Evolutionary conservation across 1,139 yeast species (phyloP), one percentile per base, ranked within the genome.

Genomic region (Fermentozyma sake): DNA sequence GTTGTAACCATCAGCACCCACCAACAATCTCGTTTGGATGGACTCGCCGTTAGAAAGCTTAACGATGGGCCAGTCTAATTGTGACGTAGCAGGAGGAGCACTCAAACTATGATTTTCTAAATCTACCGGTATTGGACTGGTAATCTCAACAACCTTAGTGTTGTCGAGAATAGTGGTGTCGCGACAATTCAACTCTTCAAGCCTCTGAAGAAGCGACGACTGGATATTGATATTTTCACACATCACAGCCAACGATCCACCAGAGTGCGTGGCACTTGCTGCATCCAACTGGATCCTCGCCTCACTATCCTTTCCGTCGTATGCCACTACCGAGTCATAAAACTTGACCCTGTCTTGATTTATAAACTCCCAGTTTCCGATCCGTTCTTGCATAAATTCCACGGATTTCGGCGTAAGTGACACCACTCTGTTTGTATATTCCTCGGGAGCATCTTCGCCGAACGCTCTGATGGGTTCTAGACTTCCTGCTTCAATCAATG

Each of bases 1-100:
- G 54, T 89, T 86, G 51, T 79, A 86, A 1, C 99, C 99, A 52
- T 91, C 98, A 12, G 96, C 95, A 7, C 99, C 99, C 9, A 89
- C 76, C 19, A 91, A 64, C 14, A 91, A 63, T 34, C 96, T 65
- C 0, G 96, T 72, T 43, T 74, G 74, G 27, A 81, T 61, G 10
- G 50, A 42, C 10, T 72, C 70, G 2, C 96, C 96, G 36, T 75
- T 72, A 13, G 76, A 75, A 12, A 91, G 62, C 14, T 72, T 67
- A 3, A 91, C 77, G 5, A 78, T 52, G 1, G 97, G 97, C 95
- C 96, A 86, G 28, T 76, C 75, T 23, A 61, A 49, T 6, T 48
- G 40, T 22, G 63, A 55, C 4, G 46, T 41, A 6, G 50, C 58
- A 22, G 41, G 53, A 22, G 28, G 32, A 5, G 29, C 29, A 21